Conservation (phyloP, 2,329 filamentous ascomycete species). For the Lasiodiplodia sp. region DNA sequence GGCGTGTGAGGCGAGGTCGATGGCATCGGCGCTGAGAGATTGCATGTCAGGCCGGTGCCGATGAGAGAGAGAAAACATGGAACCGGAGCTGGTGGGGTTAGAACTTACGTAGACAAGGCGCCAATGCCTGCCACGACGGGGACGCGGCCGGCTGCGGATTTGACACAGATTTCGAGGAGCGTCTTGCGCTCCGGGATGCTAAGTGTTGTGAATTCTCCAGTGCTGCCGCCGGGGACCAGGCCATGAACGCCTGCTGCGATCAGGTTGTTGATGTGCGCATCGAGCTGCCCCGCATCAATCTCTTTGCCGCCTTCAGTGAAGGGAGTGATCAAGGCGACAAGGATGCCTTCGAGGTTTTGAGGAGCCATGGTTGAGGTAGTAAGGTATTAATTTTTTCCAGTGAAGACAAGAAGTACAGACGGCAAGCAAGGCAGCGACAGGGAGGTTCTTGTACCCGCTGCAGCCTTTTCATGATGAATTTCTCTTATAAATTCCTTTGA, state of each 20-base stretch:
- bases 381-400: neutral
- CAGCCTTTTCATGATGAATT: too few species aligned
- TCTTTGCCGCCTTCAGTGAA: constrained; percentile 53
- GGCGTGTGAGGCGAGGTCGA: constrained; percentile 53
- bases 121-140: constrained; percentile 56
- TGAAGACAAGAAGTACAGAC: too few species aligned
- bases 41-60: too few species aligned
- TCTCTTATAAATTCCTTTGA: too few species aligned
- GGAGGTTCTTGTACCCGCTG: neutral
- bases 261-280: constrained; percentile 56
- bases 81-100: too few species aligned
- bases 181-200: constrained; percentile 55
- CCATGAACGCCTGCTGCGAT: constrained; percentile 57
- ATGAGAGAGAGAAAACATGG: too few species aligned
- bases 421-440: neutral
- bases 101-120: constrained; percentile 47
- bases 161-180: constrained; percentile 49
- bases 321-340: constrained; percentile 55
- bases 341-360: neutral
- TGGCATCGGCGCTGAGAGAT: constrained; percentile 37
- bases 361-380: neutral
- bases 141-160: constrained; percentile 50
- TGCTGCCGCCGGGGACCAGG: constrained; percentile 59
- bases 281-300: constrained; percentile 51
- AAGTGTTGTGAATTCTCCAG: constrained; percentile 59